A percentile compares a stretch with the other conserved stretches of the same genome.
phyloP scores from a whole-genome alignment of 208 protist species.

The Trichomonas tenax region DNA sequence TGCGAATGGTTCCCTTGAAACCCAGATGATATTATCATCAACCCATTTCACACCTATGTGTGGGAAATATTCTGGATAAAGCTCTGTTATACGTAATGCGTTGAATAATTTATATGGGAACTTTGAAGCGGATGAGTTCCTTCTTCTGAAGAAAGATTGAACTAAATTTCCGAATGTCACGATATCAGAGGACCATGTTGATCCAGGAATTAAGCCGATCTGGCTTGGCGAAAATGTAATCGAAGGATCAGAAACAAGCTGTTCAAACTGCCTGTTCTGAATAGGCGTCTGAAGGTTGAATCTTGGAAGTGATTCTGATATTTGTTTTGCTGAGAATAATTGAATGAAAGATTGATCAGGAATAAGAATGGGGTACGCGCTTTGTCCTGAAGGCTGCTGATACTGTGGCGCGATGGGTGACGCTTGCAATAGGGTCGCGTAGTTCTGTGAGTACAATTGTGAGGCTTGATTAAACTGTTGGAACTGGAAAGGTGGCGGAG shows the following conservation, averaged over 20 bases:
- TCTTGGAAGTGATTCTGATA: not conserved
- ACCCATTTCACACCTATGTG: not conserved
- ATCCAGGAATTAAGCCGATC: not conserved
- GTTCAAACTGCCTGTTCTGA: not conserved
- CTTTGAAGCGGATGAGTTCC: not conserved
- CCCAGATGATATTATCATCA: not conserved
- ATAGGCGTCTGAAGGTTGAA: not conserved
- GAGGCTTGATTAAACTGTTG: not conserved
- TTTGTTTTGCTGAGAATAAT: not conserved
- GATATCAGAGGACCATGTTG: not conserved
- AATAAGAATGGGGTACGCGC: not conserved
- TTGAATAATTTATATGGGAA: slow-evolving; percentile 4
- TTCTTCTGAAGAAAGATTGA: not conserved
- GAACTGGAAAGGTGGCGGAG: not conserved
- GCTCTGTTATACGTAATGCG: not conserved
- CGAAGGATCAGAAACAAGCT: not conserved
- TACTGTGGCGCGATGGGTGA: not conserved
- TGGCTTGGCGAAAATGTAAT: not conserved
- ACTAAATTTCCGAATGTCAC: not conserved
- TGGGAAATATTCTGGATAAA: not conserved
- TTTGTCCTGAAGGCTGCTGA: not conserved
- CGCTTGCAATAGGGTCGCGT: not conserved
- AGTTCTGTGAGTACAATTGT: not conserved
- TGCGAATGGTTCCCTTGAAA: not conserved
- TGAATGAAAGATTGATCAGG: not conserved